Evolutionary conservation across 208 protist genomes (phyloP).

Genomic region (Crithidia fasciculata): DNA sequence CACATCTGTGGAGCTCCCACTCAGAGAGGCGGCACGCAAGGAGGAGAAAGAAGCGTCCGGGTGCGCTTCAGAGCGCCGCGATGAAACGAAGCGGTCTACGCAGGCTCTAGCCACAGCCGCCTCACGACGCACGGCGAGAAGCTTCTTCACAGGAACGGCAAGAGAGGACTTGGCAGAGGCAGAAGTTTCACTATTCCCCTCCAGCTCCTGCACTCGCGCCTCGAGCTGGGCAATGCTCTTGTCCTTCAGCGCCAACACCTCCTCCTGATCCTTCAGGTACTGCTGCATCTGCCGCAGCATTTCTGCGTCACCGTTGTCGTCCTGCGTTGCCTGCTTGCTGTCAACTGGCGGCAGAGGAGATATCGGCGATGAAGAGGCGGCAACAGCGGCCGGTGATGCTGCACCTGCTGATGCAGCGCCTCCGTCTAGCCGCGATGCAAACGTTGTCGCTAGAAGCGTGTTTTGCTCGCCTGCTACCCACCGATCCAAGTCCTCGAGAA

Average conservation of each 20-base stretch:
- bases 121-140: not conserved
- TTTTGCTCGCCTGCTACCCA: conserved; percentile 11
- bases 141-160: not conserved
- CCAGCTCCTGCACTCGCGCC: conserved; percentile 11
- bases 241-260: conserved; percentile 1
- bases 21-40: too few relatives aligned
- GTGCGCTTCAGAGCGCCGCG: not conserved
- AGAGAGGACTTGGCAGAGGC: not conserved
- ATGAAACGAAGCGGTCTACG: not conserved
- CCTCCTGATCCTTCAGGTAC: conserved; percentile 2
- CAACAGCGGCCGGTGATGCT: not conserved
- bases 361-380: not conserved
- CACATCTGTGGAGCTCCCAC: too few relatives aligned
- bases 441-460: not conserved
- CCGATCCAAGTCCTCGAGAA: conserved; percentile 26
- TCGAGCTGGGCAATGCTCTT: conserved; percentile 11
- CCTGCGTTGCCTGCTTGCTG: not conserved
- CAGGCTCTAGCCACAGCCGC: not conserved
- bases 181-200: not conserved
- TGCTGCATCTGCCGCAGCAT: conserved; percentile 4
- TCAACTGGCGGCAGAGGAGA: not conserved
- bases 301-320: not conserved
- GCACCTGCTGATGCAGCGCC: not conserved
- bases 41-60: not conserved
- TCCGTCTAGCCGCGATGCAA: not conserved